Evolutionary conservation across 1,284 basidiomycete genomes (phyloP).

Genomic region (Moesziomyces globuligerus): DNA sequence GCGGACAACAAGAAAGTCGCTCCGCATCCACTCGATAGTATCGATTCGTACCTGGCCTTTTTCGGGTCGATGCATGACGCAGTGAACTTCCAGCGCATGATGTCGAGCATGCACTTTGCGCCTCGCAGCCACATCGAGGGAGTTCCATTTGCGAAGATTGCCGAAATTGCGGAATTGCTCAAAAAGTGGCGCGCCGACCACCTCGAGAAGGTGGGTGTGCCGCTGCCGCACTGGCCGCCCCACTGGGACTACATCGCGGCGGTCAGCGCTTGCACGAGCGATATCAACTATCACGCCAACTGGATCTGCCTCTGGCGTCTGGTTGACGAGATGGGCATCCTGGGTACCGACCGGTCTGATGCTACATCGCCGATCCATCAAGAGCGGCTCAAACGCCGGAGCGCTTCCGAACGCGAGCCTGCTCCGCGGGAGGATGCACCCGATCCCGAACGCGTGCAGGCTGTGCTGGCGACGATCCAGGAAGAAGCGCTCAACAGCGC

Average conservation of each 20-base stretch:
- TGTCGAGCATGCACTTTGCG: slow-evolving; percentile 81
- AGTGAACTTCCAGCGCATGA: slow-evolving; percentile 76
- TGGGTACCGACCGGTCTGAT: slow-evolving; percentile 37
- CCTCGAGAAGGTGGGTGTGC: slow-evolving; percentile 82
- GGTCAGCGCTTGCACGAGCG: slow-evolving; percentile 79
- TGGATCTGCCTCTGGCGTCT: slow-evolving; percentile 72
- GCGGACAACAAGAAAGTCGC: slow-evolving; percentile 36
- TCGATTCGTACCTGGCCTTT: slow-evolving; percentile 41
- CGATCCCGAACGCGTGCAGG: slow-evolving; percentile 47
- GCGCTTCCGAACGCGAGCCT: not conserved
- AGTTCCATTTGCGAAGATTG: slow-evolving; percentile 76
- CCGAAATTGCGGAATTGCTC: slow-evolving; percentile 74
- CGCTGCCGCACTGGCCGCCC: slow-evolving; percentile 75
- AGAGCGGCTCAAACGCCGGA: slow-evolving; percentile 18
- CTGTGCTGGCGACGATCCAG: slow-evolving; percentile 61
- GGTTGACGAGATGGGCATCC: slow-evolving; percentile 81
- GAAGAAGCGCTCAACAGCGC: slow-evolving; percentile 84
- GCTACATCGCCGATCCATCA: slow-evolving; percentile 39
- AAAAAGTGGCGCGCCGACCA: slow-evolving; percentile 80
- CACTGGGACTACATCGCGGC: slow-evolving; percentile 90
- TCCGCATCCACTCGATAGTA: slow-evolving; percentile 23
- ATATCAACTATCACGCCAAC: slow-evolving; percentile 86
- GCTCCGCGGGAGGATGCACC: slow-evolving; percentile 19
- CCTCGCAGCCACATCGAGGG: slow-evolving; percentile 80
- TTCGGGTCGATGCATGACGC: slow-evolving; percentile 32